Conservation (phyloP, 768 basidiomycete species). For the Obba rivulosa region DNA sequence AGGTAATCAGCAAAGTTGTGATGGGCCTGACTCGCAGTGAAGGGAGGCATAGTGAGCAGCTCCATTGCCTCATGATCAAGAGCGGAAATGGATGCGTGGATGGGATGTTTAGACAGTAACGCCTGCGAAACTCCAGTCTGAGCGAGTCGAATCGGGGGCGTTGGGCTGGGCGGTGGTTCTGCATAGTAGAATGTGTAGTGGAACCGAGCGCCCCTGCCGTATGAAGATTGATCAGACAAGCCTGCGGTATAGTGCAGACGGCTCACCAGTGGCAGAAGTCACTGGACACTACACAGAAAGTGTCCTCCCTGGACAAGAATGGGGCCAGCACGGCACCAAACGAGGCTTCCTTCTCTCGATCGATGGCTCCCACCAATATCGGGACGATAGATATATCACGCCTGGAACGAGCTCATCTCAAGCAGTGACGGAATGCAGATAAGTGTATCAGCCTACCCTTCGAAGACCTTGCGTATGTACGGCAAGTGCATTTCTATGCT, state of each 20-base stretch:
- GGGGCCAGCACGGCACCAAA: constrained; percentile 75
- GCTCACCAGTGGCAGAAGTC: constrained; percentile 97
- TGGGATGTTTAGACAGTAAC: constrained; percentile 47
- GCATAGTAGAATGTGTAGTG: constrained; percentile 87
- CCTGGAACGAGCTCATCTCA: constrained; percentile 29
- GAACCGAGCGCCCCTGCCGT: constrained; percentile 73
- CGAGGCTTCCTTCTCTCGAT: constrained; percentile 47
- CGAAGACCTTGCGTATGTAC: constrained; percentile 79
- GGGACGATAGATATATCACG: constrained; percentile 81
- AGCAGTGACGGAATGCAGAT: too few relatives aligned
- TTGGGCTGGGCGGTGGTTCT: constrained; percentile 42
- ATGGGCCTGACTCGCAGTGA: constrained; percentile 52
- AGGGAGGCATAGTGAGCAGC: constrained; percentile 52
- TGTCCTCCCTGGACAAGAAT: constrained; percentile 72
- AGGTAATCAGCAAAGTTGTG: constrained; percentile 62
- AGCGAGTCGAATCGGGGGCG: constrained; percentile 46
- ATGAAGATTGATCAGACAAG: neutral
- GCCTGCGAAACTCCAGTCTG: constrained; percentile 33
- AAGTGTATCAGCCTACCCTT: constrained; percentile 45
- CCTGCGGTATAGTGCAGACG: neutral
- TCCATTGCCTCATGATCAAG: constrained; percentile 88
- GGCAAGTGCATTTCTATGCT: constrained; percentile 98
- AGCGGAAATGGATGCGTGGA: constrained; percentile 75
- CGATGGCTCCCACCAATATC: constrained; percentile 81
- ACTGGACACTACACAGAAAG: constrained; percentile 86